phyloP scores from a whole-genome alignment of 768 basidiomycete species.

The Strobilomyces dryophilus region DNA sequence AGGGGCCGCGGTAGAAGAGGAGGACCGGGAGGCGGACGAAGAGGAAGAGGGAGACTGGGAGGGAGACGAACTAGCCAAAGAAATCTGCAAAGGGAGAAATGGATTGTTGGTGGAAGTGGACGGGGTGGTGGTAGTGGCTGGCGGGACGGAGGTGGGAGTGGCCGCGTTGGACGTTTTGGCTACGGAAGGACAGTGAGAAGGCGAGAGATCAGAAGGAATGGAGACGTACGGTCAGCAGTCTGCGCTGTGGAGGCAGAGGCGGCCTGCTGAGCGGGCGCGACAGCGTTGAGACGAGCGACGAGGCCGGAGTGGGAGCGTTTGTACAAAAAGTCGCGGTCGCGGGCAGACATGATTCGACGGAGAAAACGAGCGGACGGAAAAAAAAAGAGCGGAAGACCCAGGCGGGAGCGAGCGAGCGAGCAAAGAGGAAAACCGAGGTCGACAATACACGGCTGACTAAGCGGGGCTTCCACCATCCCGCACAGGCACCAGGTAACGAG shows the following conservation, averaged over 20 bases:
- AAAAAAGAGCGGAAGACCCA: conserved; percentile 22
- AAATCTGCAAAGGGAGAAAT: neutral
- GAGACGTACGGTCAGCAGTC: neutral
- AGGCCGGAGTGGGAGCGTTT: conserved; percentile 14
- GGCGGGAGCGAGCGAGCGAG: neutral
- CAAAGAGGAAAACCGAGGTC: neutral
- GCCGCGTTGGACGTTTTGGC: neutral
- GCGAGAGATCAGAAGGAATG: rapidly evolving
- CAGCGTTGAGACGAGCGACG: conserved; percentile 2
- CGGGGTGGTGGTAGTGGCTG: conserved; percentile 16
- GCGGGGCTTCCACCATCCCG: neutral
- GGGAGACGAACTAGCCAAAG: neutral
- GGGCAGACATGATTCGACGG: conserved; percentile 10
- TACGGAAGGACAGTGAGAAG: conserved; percentile 6
- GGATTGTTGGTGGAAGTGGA: conserved; percentile 4
- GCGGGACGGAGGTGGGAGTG: neutral
- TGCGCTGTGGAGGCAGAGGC: neutral
- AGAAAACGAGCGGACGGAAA: conserved; percentile 18
- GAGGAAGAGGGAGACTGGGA: conserved; percentile 9
- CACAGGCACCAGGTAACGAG: too few relatives aligned
- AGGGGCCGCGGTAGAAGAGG: neutral
- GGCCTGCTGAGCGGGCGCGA: neutral
- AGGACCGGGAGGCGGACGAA: neutral
- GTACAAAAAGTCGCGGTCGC: conserved; percentile 11
- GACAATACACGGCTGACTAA: neutral